Evolutionary conservation across 176 grass and related monocot genomes (phyloP), one percentile per base, ranked within the genome.

Genomic region (Oryza meyeriana): DNA sequence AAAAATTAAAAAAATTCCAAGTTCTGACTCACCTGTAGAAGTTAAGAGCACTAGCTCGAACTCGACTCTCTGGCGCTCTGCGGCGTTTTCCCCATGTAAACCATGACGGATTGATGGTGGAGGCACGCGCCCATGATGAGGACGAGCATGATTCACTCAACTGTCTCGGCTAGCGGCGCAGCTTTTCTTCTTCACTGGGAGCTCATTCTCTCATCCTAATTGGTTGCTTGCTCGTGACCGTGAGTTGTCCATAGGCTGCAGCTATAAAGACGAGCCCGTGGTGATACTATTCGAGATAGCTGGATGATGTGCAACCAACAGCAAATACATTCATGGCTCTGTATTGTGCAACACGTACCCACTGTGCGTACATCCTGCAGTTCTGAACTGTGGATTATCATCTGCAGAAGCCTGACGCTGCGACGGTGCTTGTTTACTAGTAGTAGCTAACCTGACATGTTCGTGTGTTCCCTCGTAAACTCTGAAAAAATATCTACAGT

Each of bases 231-330:
- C 61, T 67, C 78, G 27, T 61, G 85, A 33, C 61, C 17, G 28
- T 35, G 71, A 62, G 38, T 33, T 61, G 62, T 45, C 62, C 13
- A 45, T 20, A 18, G 9, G 16, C 2, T 22, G 12, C 8, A 18
- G 69, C 73, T 20, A 72, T 41, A 83, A 83, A 72, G 57, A 62
- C 55, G 72, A 58, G 16, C 18, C 10, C 33, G 79, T 71, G 76
- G 47, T 24, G 8, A 62, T 71, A 48, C 78, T 24, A 35, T 31
- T 76, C 7, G 16, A 17, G 12, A 40, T 33, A 41, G 69, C 33
- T 74, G 76, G 62, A 74, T 20, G 33, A 72, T 67, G 69, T 45
- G 14, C 76, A 64, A 58, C 16, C 66, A 57, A 13, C 10, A 80
- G 26, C 42, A n/a, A 31, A 12, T 39, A 64, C 41, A 79, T 28